Evolutionary conservation across 164 flowering plant species (phyloP), one percentile per base, ranked within the genome.

Genomic region (Taxillus chinensis): DNA sequence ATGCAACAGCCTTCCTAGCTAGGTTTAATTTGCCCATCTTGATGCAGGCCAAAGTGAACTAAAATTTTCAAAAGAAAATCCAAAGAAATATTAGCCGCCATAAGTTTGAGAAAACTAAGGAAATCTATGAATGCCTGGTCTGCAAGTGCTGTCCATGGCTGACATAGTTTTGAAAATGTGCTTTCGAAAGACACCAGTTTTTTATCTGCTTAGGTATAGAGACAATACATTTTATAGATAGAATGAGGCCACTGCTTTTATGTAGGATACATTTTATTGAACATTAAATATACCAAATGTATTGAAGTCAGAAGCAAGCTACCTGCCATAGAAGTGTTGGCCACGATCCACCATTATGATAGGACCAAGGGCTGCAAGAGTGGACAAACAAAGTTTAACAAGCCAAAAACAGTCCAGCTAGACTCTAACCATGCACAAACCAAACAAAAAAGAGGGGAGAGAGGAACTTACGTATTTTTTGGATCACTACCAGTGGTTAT

Each of bases 21-120:
- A 82, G 64, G 7, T 74, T 82, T 59, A 64, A 3, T 63, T 75
- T 68, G 4, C 73, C 79, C 83, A 82, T 82, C 72, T 82, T 82
- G 58, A 82, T 69, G 78, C 86, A 80, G n/a, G 83, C 86, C 62
- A 82, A 65, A 5, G 86, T 78, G 72, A 82, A 80, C 86, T 82
- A 73, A 62, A 63, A 65, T 8, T 14, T 48, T 3, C 0, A 11
- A 48, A 11, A 11, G 13, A 11, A 48, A 11, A 7, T 8, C 27
- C 27, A 11, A 48, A 48, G 51, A 7, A 48, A 11, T 7, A 48
- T 8, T 11, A 14, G 51, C 10, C 1, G 51, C 51, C 12, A 48
- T 9, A 43, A 6, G 12, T 14, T 2, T 0, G 13, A 48, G 12
- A 7, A 6, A 48, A 7, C 51, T 3, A 48, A 4, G 51, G 13